phyloP scores from a whole-genome alignment of 495 filamentous ascomycete species.

The Copromyces sp. region DNA sequence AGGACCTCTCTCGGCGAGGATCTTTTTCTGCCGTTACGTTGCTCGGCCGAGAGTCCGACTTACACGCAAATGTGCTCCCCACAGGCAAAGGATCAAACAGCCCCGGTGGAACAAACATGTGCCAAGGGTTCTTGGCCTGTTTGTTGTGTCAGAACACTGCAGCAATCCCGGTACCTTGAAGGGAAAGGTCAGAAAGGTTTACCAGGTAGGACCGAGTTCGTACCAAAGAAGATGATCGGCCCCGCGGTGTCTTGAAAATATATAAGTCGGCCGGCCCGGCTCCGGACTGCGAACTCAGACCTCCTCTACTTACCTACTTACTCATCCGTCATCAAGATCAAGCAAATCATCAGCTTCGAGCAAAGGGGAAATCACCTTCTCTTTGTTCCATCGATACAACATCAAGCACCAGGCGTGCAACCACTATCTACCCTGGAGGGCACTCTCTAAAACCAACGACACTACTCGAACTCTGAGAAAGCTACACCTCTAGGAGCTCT shows the following conservation, averaged over 20 bases:
- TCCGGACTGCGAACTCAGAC: neutral
- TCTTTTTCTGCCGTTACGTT: neutral
- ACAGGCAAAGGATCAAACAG: neutral
- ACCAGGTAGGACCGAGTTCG: neutral
- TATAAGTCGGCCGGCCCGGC: neutral
- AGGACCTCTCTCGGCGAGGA: neutral
- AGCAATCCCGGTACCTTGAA: neutral
- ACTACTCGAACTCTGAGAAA: neutral
- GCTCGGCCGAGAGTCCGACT: neutral
- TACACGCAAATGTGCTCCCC: neutral
- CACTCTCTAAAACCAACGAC: conserved; percentile 1
- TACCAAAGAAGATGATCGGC: neutral
- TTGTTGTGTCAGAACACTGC: neutral
- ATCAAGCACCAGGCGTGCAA: conserved; percentile 7
- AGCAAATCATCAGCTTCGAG: neutral
- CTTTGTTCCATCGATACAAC: neutral
- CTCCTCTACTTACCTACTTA: neutral
- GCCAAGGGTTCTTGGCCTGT: neutral
- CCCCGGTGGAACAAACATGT: neutral
- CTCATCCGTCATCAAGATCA: neutral
- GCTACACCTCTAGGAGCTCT: neutral
- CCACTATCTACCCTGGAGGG: conserved; percentile 4
- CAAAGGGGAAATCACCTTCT: neutral
- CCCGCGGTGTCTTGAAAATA: neutral
- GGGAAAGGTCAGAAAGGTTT: neutral